Conservation (phyloP, 352 stramenopile genomes). For the Phytophthora sojae region DNA sequence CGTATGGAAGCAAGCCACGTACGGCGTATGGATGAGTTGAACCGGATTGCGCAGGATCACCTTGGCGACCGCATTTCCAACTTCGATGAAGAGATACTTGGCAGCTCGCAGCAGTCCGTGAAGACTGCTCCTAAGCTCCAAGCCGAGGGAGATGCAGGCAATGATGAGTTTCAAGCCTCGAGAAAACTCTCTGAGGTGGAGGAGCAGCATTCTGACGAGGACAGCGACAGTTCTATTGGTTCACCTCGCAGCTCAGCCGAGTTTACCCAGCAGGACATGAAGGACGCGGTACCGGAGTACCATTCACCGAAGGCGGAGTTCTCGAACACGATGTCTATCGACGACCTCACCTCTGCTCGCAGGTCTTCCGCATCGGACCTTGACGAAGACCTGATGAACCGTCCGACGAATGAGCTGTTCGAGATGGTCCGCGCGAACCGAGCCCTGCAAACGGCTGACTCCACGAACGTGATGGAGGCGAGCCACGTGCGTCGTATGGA, state of each 20-base stretch:
- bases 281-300: conserved; percentile 20
- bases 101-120: too few relatives aligned
- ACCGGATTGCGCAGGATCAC: too few relatives aligned
- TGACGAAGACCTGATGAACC: conserved; percentile 59
- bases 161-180: conserved; percentile 30
- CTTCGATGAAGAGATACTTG: too few relatives aligned
- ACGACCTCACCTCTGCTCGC: conserved; percentile 29
- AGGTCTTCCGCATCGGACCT: conserved; percentile 37
- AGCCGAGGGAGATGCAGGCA: conserved; percentile 20
- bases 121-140: too few relatives aligned
- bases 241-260: conserved; percentile 23
- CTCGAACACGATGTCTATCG: conserved; percentile 34
- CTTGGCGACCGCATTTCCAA: too few relatives aligned
- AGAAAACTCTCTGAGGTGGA: conserved; percentile 32
- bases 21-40: too few relatives aligned
- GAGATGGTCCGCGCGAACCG: conserved; percentile 55
- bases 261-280: conserved; percentile 28
- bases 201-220: conserved; percentile 21
- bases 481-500: conserved; percentile 57
- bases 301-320: conserved; percentile 22
- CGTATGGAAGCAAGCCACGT: too few relatives aligned
- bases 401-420: conserved; percentile 56
- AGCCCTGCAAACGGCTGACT: conserved; percentile 16
- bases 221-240: conserved; percentile 18
- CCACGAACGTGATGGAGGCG: conserved; percentile 49